A percentile compares a stretch with the other conserved stretches of the same genome.
Evolutionary conservation across 2,329 filamentous ascomycete species (phyloP).

Genomic region (Chaetomium sp.): DNA sequence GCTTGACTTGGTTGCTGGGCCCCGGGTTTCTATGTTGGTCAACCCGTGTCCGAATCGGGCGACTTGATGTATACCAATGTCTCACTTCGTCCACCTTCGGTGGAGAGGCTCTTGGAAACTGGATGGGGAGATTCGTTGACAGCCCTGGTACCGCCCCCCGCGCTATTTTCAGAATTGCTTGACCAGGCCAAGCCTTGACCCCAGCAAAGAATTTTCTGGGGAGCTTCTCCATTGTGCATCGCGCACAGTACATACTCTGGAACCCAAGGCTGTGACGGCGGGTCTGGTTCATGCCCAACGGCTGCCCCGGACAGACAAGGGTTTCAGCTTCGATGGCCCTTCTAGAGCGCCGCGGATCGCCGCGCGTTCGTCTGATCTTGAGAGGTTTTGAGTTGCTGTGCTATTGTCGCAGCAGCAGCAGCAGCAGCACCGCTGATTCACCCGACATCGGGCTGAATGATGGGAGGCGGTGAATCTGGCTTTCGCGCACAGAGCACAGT

Average conservation of each 20-base stretch:
- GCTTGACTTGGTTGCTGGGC: not conserved
- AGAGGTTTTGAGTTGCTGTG: not conserved
- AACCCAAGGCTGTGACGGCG: not conserved
- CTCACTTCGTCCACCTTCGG: not conserved
- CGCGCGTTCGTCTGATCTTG: slow-evolving; percentile 6
- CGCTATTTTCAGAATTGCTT: not conserved
- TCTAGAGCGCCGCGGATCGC: slow-evolving; percentile 3
- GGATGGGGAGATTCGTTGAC: not conserved
- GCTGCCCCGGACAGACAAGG: slow-evolving; percentile 4
- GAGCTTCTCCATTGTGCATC: slow-evolving; percentile 11
- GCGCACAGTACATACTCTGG: not conserved
- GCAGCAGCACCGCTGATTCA: not conserved
- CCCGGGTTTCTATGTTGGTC: slow-evolving; percentile 1
- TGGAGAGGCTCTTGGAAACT: slow-evolving; percentile 11
- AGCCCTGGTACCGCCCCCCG: not conserved
- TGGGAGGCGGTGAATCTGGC: not conserved
- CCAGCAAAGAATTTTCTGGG: slow-evolving; percentile 22
- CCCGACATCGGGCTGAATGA: not conserved
- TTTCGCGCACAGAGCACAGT: not conserved
- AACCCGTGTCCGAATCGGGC: slow-evolving; percentile 11
- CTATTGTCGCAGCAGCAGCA: not conserved
- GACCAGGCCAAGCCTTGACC: slow-evolving; percentile 4
- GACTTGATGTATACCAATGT: not conserved
- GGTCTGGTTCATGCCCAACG: slow-evolving; percentile 16
- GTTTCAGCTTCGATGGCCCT: slow-evolving; percentile 9